Conservation (phyloP, 768 basidiomycete species). For the Termitomyces sp. region DNA sequence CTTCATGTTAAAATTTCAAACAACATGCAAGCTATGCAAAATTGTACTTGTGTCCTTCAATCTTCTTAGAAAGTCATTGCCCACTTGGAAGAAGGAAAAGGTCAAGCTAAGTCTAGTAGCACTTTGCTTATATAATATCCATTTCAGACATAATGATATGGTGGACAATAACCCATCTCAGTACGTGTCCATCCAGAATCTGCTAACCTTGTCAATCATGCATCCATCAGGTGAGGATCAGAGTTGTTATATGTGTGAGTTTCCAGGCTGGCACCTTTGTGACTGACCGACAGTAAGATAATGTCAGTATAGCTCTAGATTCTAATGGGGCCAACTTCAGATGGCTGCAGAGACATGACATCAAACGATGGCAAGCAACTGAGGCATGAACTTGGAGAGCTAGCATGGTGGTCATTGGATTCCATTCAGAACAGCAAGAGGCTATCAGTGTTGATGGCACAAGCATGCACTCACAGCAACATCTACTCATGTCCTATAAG, state of each 20-base stretch:
- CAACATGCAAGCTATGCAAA: too few relatives aligned
- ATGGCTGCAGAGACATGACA: conserved; percentile 62
- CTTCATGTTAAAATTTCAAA: too few relatives aligned
- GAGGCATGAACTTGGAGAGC: conserved; percentile 47
- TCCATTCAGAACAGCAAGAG: conserved; percentile 32
- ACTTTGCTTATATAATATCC: too few relatives aligned
- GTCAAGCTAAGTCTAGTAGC: too few relatives aligned
- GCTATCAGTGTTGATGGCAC: conserved; percentile 57
- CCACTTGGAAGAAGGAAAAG: too few relatives aligned
- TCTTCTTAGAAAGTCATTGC: too few relatives aligned
- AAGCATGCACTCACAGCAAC: conserved; percentile 51
- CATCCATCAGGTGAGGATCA: conserved; percentile 58
- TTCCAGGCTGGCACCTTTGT: conserved; percentile 60
- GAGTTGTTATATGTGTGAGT: conserved; percentile 67
- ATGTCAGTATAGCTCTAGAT: conserved; percentile 64
- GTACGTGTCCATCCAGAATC: conserved; percentile 38
- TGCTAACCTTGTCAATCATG: not conserved
- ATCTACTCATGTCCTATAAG: conserved; percentile 17
- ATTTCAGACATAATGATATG: too few relatives aligned
- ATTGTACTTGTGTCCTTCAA: too few relatives aligned
- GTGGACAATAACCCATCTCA: conserved; percentile 83
- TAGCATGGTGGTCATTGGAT: too few relatives aligned
- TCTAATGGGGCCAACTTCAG: conserved; percentile 63
- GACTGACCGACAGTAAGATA: too few relatives aligned
- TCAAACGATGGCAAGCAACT: conserved; percentile 52